Percentiles rank a stretch among this genome's conserved stretches.
Evolutionary conservation across 108 stramenopile species (phyloP).

Genomic region (Conticribra weissflogii): DNA sequence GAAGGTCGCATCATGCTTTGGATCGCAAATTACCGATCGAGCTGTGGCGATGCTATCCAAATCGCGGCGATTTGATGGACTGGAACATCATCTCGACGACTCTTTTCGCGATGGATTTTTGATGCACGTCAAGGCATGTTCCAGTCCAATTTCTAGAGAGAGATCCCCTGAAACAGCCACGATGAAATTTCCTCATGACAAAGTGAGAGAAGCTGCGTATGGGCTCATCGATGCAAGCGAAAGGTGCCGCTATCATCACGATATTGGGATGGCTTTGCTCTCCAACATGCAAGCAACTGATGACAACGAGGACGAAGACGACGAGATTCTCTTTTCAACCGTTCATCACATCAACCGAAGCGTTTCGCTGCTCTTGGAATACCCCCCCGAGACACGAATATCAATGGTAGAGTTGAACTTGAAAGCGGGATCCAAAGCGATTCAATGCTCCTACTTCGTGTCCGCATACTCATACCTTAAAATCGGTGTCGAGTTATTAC

Average conservation of each 20-base stretch:
- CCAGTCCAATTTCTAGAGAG: too few species aligned
- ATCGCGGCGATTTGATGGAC: too few species aligned
- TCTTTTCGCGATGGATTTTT: conserved; percentile 31
- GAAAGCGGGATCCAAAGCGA: conserved; percentile 23
- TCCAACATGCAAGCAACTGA: too few species aligned
- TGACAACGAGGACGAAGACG: neutral
- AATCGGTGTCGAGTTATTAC: conserved; percentile 8
- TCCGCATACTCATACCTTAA: conserved; percentile 26
- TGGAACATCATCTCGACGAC: too few species aligned
- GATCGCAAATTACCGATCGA: conserved; percentile 4
- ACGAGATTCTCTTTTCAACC: neutral
- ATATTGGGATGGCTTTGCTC: conserved; percentile 14
- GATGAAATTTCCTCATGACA: conserved; percentile 58
- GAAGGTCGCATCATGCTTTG: conserved; percentile 25
- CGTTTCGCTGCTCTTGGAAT: neutral
- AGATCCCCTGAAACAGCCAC: too few species aligned
- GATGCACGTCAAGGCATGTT: conserved; percentile 9
- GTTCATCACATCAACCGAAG: conserved; percentile 21
- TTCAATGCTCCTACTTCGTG: conserved; percentile 30
- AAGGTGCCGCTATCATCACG: conserved; percentile 17
- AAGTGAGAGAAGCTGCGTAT: conserved; percentile 60
- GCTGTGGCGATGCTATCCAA: too few species aligned
- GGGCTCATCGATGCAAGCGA: conserved; percentile 35
- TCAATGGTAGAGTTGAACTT: conserved; percentile 31
- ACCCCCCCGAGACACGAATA: too few species aligned